Base-by-base conservation (phyloP, 129 eudicot genomes). In the Artemisia tridentata region DNA sequence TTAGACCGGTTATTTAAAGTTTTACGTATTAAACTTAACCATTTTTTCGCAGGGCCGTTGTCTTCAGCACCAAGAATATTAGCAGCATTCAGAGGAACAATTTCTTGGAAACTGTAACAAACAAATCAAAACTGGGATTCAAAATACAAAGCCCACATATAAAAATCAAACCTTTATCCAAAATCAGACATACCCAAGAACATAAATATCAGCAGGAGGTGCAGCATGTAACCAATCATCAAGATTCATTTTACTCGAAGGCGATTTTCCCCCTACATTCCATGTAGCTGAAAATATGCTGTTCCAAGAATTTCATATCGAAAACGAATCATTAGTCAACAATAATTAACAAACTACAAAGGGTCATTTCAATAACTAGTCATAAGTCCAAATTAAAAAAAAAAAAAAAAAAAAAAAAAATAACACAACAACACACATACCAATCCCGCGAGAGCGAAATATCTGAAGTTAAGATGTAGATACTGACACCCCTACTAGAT, bases 171-270 rank as follows among this genome's bases (percentile, higher is more conserved):
- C 15, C 48, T 7, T 38, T 38, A 38, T 38, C 10, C 11, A 38
- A 38, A 38, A 68, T 1, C 23, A 43, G 49, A 65, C 85, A 63
- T 87, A 93, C 98, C 98, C 98, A 67, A 93, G 98, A 50, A 93
- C 97, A 68, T 93, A 93, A 55, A 93, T 89, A 73, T 93, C 97
- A 62, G 97, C 96, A 67, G 98, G 96, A 76, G 96, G 96, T 15
- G 98, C 78, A 73, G 92, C 84, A 75, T 83, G 98, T 64, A 93
- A 84, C 96, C 92, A 93, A 67, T 93, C 98, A 84, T 93, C 98
- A 61, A 93, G 82, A 76, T 87, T 93, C 91, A 93, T 61, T 63
- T 84, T 83, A 70, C 48, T 84, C 1, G 90, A 76, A 19, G 98
- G 98, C 15, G 96, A 68, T 82, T 82, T 89, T 67, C 98, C 98